phyloP scores from a whole-genome alignment of 2,329 filamentous ascomycete genomes.

The Chrysosporium queenslandicum region DNA sequence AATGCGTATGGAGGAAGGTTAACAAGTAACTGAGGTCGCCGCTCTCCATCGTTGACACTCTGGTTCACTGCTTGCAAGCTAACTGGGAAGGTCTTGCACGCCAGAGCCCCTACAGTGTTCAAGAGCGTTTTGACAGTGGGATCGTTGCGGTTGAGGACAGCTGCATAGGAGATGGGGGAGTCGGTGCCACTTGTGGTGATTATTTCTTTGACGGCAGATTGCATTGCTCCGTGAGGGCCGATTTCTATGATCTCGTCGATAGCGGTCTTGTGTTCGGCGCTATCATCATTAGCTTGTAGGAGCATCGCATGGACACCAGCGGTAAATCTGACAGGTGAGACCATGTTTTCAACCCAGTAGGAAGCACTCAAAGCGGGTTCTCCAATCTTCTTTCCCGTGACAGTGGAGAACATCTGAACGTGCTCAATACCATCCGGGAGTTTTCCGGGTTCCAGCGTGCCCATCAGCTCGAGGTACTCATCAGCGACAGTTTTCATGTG shows the following conservation, averaged over 20 bases:
- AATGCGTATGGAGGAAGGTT: constrained; percentile 18
- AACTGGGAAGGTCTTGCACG: constrained; percentile 18
- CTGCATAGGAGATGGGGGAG: constrained; percentile 10
- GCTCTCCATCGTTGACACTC: constrained; percentile 1
- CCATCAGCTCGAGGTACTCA: constrained; percentile 15
- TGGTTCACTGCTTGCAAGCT: constrained; percentile 23
- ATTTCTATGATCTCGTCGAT: constrained; percentile 15
- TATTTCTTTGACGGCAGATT: constrained; percentile 17
- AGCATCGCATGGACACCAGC: constrained; percentile 4
- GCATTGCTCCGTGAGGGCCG: constrained; percentile 18
- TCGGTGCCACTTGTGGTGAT: background rate
- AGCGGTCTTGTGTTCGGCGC: background rate
- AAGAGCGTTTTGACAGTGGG: constrained; percentile 12
- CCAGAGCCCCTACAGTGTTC: constrained; percentile 19
- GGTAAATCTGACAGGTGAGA: constrained; percentile 23
- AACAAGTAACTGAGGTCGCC: constrained; percentile 18
- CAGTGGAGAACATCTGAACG: constrained; percentile 9
- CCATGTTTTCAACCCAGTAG: constrained; percentile 27
- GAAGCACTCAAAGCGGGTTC: background rate
- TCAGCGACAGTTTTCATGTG: constrained; percentile 20
- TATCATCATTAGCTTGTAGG: background rate
- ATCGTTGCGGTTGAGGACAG: constrained; percentile 15
- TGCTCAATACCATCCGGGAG: background rate
- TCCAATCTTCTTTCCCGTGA: constrained; percentile 16
- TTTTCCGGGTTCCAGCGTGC: background rate